Evolutionary conservation across 345 rosid species (phyloP).

Genomic region (Corymbia maculata): DNA sequence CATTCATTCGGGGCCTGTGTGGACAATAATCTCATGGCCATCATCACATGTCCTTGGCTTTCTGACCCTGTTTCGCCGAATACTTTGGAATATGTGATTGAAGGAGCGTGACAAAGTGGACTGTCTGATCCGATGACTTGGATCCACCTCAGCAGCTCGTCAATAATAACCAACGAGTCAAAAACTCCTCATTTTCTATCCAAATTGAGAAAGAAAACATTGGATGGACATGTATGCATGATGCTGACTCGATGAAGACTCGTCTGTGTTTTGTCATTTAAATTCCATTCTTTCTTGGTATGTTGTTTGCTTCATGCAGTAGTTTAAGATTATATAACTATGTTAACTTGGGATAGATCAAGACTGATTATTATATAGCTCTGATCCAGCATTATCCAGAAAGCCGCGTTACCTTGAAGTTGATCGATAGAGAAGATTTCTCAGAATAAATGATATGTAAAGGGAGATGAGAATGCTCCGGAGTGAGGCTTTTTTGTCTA

Average conservation of each 20-base stretch:
- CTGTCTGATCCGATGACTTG: background rate
- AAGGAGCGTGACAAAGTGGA: background rate
- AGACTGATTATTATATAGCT: background rate
- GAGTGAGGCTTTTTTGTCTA: background rate
- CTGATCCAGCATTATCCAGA: background rate
- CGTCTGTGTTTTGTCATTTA: constrained; percentile 1
- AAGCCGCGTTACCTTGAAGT: background rate
- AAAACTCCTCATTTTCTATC: background rate
- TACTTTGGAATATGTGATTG: background rate
- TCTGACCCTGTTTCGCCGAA: background rate
- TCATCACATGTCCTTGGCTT: background rate
- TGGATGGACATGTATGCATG: background rate
- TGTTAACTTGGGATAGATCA: background rate
- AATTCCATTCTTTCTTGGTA: background rate
- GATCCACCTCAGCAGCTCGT: background rate
- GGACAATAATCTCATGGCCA: background rate
- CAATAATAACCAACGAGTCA: background rate
- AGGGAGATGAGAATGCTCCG: background rate
- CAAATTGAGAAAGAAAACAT: background rate
- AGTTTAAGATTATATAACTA: background rate
- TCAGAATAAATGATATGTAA: background rate
- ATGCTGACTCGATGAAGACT: background rate
- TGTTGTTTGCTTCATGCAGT: no score
- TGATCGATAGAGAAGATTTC: no score
- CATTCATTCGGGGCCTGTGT: background rate